Evolutionary conservation across 2,329 filamentous ascomycete genomes (phyloP).

Genomic region (Colletotrichum cuscutae): DNA sequence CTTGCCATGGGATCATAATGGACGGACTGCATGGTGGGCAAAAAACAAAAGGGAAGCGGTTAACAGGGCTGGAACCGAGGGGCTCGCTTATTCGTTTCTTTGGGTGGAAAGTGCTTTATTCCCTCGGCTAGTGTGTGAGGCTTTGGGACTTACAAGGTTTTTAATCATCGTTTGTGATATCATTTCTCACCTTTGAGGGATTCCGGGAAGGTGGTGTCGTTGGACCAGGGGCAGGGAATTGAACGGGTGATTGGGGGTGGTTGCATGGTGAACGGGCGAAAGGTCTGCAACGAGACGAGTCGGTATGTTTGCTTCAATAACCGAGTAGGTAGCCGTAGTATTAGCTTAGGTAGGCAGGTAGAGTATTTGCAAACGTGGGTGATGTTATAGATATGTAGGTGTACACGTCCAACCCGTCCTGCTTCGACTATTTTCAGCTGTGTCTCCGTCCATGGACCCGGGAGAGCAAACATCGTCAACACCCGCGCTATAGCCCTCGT

Average conservation of each 20-base stretch:
- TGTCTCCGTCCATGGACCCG: neutral
- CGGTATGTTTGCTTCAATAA: constrained; percentile 6
- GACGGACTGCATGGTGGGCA: neutral
- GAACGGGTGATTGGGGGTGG: neutral
- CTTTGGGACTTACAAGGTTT: neutral
- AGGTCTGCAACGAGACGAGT: neutral
- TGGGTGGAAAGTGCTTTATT: neutral
- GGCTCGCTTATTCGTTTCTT: neutral
- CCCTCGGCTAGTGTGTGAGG: constrained; percentile 14
- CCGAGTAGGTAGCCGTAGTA: neutral
- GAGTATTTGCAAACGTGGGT: too few relatives aligned
- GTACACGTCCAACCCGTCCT: neutral
- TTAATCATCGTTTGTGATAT: constrained; percentile 9
- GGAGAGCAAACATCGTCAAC: neutral
- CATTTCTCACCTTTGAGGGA: neutral
- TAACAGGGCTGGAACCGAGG: constrained; percentile 19
- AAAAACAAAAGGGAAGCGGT: neutral
- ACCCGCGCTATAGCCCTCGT: neutral
- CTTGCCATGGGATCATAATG: neutral
- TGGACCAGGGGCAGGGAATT: neutral
- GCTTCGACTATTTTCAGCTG: neutral
- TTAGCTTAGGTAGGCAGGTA: constrained; percentile 1
- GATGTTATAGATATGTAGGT: neutral
- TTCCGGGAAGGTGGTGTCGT: constrained; percentile 11
- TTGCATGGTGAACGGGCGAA: neutral